A percentile compares a stretch with the other conserved stretches of the same genome.
These are phyloP conservation scores for Moringa oleifera DNA, from an alignment of 345 rosid species.

Conservation along the genomic window DNA sequence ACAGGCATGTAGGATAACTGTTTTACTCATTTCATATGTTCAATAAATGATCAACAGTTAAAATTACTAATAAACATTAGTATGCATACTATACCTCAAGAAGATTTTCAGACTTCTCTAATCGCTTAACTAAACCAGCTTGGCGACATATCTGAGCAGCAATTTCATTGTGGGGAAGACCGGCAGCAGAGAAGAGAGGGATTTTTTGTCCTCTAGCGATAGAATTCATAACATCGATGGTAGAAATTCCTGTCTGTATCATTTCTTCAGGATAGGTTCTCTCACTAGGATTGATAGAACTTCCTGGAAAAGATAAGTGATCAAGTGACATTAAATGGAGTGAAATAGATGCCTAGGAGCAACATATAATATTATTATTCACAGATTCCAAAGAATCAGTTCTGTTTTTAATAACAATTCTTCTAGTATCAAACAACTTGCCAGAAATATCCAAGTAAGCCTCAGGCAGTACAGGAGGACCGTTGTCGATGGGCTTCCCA, in stretches of 20 bases:
- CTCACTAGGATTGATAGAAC: conserved; percentile 98
- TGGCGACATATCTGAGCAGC: conserved; percentile 99
- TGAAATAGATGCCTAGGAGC: neutral
- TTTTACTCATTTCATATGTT: too few relatives aligned
- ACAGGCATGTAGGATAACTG: too few relatives aligned
- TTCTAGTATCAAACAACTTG: conserved; percentile 12
- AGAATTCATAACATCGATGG: conserved; percentile 97
- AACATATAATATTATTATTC: neutral
- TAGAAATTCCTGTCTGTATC: conserved; percentile 97
- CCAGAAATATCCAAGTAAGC: conserved; percentile 98
- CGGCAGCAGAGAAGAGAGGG: conserved; percentile 98
- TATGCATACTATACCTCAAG: conserved; percentile 44
- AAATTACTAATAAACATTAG: neutral
- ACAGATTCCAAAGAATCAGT: conserved; percentile 2
- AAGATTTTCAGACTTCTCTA: conserved; percentile 76
- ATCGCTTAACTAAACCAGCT: conserved; percentile 93
- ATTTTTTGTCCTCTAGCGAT: conserved; percentile 98
- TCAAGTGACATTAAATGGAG: neutral
- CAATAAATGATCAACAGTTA: too few relatives aligned
- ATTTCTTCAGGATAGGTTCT: conserved; percentile 98
- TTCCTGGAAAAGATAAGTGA: conserved; percentile 49
- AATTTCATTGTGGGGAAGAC: conserved; percentile 98
- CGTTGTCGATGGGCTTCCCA: conserved; percentile 96
- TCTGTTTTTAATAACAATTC: neutral
- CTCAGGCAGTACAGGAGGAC: conserved; percentile 93